Base-by-base conservation (phyloP, 768 basidiomycete species). In the Galerina sulciceps region DNA sequence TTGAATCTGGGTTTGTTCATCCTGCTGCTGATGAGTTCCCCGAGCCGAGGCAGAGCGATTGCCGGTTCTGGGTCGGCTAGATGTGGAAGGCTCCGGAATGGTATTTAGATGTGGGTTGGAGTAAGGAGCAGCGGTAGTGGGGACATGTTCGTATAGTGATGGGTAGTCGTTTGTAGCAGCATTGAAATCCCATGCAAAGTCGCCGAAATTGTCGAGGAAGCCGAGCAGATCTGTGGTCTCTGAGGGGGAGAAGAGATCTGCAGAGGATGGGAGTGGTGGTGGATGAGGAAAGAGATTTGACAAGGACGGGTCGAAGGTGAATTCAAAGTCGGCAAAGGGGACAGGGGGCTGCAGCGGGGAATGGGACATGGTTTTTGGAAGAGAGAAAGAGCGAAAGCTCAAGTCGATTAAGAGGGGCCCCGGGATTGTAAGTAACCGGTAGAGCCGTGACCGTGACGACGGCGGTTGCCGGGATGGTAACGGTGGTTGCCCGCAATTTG, bases 121-220 rank as follows among this genome's bases (percentile, higher is more conserved):
- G 65, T 81, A 82, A 0, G 80, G 79, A 1, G 79, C 67, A 35
- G 64, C 65, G 15, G 71, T 53, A 10, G 63, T 67, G 4, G 72
- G 56, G 8, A 64, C 58, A 57, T 71, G 69, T 1, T 74, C 72
- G 51, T 67, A 65, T 34, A 80, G 80, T 36, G 41, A 42, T n/a
- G 36, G 37, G 53, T 46, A 64, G 1, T 77, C 62, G 50, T 61
- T 59, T 17, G 60, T 43, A 20, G 61, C n/a, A 23, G 81, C 79
- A 37, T 51, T 37, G 58, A 85, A 77, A 54, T 90, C 88, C 85
- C 86, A 81, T 56, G 71, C 74, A 65, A 79, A 71, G 49, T 77
- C 87, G 66, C 79, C 82, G 67, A 93, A 91, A 72, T 87, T 88
- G 73, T 93, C 91, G 70, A 94, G 84, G 70, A 94, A 94, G 55